Percentiles rank a stretch among this genome's conserved stretches.
phyloP scores from a whole-genome alignment of 116 monocot genomes.

The Papilionanthe hybrid region DNA sequence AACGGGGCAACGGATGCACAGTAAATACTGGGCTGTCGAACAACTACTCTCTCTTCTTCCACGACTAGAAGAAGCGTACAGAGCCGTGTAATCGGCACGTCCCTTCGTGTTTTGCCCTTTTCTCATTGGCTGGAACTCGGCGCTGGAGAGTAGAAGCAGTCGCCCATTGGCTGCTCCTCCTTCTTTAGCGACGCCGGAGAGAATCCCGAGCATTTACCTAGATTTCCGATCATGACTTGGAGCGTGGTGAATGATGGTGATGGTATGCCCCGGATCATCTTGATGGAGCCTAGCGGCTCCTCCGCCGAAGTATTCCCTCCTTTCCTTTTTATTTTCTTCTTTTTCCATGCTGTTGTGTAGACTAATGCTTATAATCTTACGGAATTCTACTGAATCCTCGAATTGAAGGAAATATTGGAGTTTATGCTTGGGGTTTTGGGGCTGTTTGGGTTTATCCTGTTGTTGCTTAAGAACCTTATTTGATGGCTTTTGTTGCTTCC shows the following conservation, averaged over 20 bases:
- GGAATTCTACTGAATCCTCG: neutral
- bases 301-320: constrained; percentile 8
- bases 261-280: constrained; percentile 10
- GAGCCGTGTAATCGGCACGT: neutral
- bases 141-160: neutral
- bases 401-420: neutral
- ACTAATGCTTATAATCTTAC: no score
- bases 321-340: neutral
- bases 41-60: neutral
- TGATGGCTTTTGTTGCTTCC: neutral
- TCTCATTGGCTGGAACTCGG: neutral
- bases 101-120: neutral
- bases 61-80: neutral
- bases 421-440: neutral
- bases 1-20: neutral
- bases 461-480: neutral
- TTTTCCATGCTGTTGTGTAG: no score
- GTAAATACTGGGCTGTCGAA: neutral
- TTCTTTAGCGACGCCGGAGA: neutral
- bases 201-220: neutral
- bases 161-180: neutral
- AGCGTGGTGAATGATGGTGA: constrained; percentile 15
- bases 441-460: constrained; percentile 2
- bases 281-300: constrained; percentile 13
- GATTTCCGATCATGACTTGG: constrained; percentile 6